Evolutionary conservation across 768 basidiomycete species (phyloP).

Genomic region (Mycena haematopus): DNA sequence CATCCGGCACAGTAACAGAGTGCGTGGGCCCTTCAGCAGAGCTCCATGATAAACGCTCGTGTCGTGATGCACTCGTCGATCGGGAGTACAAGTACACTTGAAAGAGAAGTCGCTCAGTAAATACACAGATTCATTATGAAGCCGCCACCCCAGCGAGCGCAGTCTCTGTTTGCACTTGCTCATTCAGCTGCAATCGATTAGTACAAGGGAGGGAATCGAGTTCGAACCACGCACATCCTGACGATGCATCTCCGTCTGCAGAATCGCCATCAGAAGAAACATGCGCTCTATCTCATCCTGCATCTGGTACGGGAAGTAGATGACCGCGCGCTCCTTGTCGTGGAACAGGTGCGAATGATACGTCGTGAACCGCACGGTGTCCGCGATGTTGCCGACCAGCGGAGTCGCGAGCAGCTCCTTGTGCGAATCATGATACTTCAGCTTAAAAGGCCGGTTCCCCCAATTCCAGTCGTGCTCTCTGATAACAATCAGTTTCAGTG

Average conservation of each 20-base stretch:
- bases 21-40: too few species aligned
- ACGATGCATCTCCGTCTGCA: conserved; percentile 4
- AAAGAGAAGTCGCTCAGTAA: too few species aligned
- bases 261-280: conserved; percentile 13
- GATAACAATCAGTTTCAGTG: not conserved
- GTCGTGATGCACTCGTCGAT: too few species aligned
- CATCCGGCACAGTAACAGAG: too few species aligned
- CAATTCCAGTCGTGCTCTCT: not conserved
- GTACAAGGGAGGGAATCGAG: too few species aligned
- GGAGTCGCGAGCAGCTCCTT: not conserved
- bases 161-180: too few species aligned
- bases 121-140: too few species aligned
- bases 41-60: too few species aligned
- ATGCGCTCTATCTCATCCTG: conserved; percentile 35
- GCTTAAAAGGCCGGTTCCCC: not conserved
- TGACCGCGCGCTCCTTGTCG: not conserved
- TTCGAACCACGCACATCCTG: conserved; percentile 17
- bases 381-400: too few species aligned
- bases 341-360: not conserved
- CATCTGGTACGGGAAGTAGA: not conserved
- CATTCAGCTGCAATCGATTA: too few species aligned
- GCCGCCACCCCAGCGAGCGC: too few species aligned
- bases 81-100: too few species aligned
- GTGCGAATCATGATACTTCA: not conserved
- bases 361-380: not conserved